Conservation (phyloP, 2,329 filamentous ascomycete genomes). For the Aspergillus bombycis region DNA sequence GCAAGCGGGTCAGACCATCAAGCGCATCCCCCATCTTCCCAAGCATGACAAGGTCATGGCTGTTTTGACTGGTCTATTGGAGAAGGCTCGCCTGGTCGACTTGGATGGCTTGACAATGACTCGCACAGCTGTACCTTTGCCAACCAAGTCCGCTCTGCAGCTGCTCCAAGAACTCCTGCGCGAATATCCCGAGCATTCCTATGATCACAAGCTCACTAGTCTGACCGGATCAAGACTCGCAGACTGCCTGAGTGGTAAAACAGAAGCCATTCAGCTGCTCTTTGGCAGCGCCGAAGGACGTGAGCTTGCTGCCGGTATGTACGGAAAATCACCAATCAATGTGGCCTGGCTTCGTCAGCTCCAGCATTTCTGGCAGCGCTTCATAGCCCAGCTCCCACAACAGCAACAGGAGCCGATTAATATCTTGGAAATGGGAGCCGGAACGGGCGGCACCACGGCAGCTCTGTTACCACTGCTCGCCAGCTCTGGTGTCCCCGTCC, state of each 20-base stretch:
- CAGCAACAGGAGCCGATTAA: slow-evolving; percentile 31
- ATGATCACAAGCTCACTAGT: slow-evolving; percentile 24
- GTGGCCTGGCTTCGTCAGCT: slow-evolving; percentile 34
- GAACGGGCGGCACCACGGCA: slow-evolving; percentile 37
- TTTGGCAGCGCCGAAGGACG: slow-evolving; percentile 41
- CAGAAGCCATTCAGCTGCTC: slow-evolving; percentile 41
- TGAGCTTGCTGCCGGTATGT: slow-evolving; percentile 37
- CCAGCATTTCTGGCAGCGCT: slow-evolving; percentile 30
- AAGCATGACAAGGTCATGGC: slow-evolving; percentile 33
- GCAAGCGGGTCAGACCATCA: slow-evolving; percentile 20
- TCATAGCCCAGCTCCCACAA: slow-evolving; percentile 9
- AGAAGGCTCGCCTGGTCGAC: slow-evolving; percentile 34
- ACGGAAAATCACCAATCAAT: slow-evolving; percentile 40
- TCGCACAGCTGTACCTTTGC: slow-evolving; percentile 29
- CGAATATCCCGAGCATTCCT: slow-evolving; percentile 27
- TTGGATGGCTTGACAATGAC: slow-evolving; percentile 25
- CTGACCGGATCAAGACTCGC: slow-evolving; percentile 20
- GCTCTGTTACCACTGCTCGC: slow-evolving; percentile 30
- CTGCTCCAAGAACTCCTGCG: slow-evolving; percentile 32
- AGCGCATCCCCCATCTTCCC: slow-evolving; percentile 26
- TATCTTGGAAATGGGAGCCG: slow-evolving; percentile 12
- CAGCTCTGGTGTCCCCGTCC: slow-evolving; percentile 27
- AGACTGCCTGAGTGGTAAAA: slow-evolving; percentile 30
- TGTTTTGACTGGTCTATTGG: slow-evolving; percentile 38
- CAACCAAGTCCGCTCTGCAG: slow-evolving; percentile 19